These are phyloP conservation scores for Diplodia seriata DNA, from an alignment of 2,329 filamentous ascomycete genomes.

Conservation along the genomic window DNA sequence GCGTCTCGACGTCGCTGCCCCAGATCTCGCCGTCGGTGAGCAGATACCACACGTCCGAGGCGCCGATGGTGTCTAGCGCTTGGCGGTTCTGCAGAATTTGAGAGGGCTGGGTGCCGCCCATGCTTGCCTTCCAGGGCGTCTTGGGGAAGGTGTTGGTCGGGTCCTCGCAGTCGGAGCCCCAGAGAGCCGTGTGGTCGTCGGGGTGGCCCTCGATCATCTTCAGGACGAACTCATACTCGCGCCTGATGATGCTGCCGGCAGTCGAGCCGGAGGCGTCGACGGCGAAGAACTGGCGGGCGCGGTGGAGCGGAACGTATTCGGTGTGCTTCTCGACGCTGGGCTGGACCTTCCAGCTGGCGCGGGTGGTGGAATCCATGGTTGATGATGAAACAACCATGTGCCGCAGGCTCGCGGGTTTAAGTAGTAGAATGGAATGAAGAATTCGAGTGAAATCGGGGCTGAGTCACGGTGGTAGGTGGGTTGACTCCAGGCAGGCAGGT, in stretches of 20 bases:
- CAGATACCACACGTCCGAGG: constrained; percentile 44
- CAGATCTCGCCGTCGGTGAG: constrained; percentile 44
- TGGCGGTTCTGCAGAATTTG: constrained; percentile 37
- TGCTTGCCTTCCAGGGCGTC: constrained; percentile 35
- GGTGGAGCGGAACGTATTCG: not conserved
- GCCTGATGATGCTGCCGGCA: constrained; percentile 35
- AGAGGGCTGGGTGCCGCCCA: constrained; percentile 37
- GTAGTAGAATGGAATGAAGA: not conserved
- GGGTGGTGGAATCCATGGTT: constrained; percentile 9
- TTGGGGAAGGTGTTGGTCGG: constrained; percentile 32
- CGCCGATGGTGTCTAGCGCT: constrained; percentile 37
- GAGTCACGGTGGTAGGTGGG: not conserved
- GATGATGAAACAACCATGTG: not conserved
- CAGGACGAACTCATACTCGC: constrained; percentile 38
- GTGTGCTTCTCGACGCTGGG: not conserved
- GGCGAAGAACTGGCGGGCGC: constrained; percentile 43
- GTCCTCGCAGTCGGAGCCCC: constrained; percentile 38
- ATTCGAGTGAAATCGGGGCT: not conserved
- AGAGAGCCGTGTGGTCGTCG: constrained; percentile 36
- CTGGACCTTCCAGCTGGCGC: constrained; percentile 1
- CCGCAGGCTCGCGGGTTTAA: not conserved
- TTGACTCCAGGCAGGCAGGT: not conserved
- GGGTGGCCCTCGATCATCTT: constrained; percentile 29
- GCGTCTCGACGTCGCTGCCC: constrained; percentile 36
- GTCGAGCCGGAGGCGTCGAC: constrained; percentile 46